A percentile compares a stretch with the other conserved stretches of the same genome.
These are phyloP conservation scores for Boletellus sp. DNA, from an alignment of 768 basidiomycete genomes.

Conservation along the genomic window DNA sequence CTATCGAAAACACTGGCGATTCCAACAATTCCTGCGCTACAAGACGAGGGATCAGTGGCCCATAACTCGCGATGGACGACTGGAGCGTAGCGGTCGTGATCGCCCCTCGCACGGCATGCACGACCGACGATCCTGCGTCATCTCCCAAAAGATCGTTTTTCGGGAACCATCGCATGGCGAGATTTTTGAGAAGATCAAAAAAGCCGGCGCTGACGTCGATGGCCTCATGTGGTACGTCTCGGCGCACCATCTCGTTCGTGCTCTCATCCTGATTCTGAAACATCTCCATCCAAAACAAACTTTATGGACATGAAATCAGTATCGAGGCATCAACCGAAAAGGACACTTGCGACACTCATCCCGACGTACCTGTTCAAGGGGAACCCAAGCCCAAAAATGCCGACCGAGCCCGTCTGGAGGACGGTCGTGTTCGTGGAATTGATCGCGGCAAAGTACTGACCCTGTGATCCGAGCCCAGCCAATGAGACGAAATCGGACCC, in stretches of 20 bases:
- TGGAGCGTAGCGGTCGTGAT: constrained; percentile 32
- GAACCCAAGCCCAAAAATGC: constrained; percentile 75
- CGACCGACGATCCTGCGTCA: background rate
- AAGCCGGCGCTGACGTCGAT: background rate
- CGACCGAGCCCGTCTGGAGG: constrained; percentile 50
- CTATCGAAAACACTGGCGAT: constrained; percentile 50
- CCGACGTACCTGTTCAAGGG: constrained; percentile 59
- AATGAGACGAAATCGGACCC: constrained; percentile 56
- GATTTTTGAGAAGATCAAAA: constrained; percentile 8
- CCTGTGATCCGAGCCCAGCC: constrained; percentile 45
- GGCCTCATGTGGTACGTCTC: background rate
- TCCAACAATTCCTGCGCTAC: constrained; percentile 35
- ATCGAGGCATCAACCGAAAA: background rate
- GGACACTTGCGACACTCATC: background rate
- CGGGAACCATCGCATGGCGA: constrained; percentile 19
- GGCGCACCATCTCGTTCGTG: background rate
- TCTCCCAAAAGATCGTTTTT: constrained; percentile 1
- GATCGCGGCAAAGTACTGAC: constrained; percentile 65
- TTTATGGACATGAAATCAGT: constrained; percentile 17
- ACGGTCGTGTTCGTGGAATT: constrained; percentile 67
- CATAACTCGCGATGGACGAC: constrained; percentile 38
- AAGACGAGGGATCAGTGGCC: constrained; percentile 48
- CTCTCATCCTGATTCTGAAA: constrained; percentile 24
- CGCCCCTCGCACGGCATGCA: constrained; percentile 7
- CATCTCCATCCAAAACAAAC: constrained; percentile 45